Percentiles rank a stretch among this genome's conserved stretches.
Evolutionary conservation across 1,284 basidiomycete genomes (phyloP).

Genomic region (Apiotrichum veenhuisii): DNA sequence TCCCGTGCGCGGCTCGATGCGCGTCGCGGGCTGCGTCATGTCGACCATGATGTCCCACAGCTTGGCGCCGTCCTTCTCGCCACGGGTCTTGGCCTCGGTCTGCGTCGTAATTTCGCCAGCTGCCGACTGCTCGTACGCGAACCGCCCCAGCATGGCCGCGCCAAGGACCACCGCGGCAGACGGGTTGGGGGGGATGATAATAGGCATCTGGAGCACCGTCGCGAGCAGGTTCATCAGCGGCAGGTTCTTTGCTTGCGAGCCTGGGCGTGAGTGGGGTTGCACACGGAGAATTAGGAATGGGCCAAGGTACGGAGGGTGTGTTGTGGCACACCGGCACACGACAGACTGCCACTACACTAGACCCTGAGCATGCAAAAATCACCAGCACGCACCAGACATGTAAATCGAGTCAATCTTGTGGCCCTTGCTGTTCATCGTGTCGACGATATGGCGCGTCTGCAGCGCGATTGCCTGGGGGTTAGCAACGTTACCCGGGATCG

Average conservation of each 20-base stretch:
- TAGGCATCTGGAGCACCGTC: constrained; percentile 74
- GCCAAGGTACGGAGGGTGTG: not conserved
- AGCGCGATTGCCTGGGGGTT: constrained; percentile 69
- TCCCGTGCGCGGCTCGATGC: constrained; percentile 65
- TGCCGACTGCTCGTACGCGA: constrained; percentile 63
- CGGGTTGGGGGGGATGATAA: constrained; percentile 74
- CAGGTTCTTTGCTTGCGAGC: constrained; percentile 82
- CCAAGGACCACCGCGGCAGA: constrained; percentile 85
- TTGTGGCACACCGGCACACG: too few relatives aligned
- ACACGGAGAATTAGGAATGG: not conserved
- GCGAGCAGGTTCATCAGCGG: constrained; percentile 84
- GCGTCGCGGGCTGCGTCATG: constrained; percentile 82
- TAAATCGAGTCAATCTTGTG: constrained; percentile 83
- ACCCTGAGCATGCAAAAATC: too few relatives aligned
- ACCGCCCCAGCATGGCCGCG: constrained; percentile 86
- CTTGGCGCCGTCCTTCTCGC: constrained; percentile 59
- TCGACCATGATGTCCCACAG: constrained; percentile 95
- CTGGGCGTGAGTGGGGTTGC: constrained; percentile 37
- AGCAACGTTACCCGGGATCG: too few relatives aligned
- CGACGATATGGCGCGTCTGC: constrained; percentile 92
- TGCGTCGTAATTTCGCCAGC: constrained; percentile 35
- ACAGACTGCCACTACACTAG: too few relatives aligned
- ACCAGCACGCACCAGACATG: constrained; percentile 57
- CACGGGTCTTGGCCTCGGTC: constrained; percentile 51
- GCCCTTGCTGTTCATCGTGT: constrained; percentile 81